A percentile compares a stretch with the other conserved stretches of the same genome.
Evolutionary conservation across 2,329 filamentous ascomycete species (phyloP).

Genomic region (Fusarium duplospermum): DNA sequence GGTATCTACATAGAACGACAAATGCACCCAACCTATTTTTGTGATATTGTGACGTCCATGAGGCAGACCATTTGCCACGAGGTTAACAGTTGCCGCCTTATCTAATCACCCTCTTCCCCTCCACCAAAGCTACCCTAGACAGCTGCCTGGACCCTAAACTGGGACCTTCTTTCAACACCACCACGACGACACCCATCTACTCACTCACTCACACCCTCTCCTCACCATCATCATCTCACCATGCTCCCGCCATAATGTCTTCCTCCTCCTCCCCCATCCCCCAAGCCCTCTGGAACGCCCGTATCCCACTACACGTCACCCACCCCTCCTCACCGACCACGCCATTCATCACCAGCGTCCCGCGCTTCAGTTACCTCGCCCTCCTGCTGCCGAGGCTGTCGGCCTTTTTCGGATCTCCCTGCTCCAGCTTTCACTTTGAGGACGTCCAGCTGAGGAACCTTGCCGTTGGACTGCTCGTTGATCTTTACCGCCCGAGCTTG

Average conservation of each 20-base stretch:
- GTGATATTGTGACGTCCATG: neutral
- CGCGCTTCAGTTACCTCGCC: constrained; percentile 70
- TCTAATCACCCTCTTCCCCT: constrained; percentile 2
- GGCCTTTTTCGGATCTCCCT: constrained; percentile 64
- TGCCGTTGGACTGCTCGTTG: constrained; percentile 64
- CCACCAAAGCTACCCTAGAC: constrained; percentile 11
- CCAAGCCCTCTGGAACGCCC: constrained; percentile 65
- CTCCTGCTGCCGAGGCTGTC: constrained; percentile 66
- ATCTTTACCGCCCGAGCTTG: constrained; percentile 66
- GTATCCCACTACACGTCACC: constrained; percentile 66
- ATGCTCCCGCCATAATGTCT: constrained; percentile 43
- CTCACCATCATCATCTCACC: constrained; percentile 9
- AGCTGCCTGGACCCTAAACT: neutral
- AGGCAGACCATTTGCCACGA: neutral
- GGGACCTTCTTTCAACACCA: neutral
- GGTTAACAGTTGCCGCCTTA: neutral
- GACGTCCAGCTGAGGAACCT: constrained; percentile 65
- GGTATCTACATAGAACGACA: neutral
- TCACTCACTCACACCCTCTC: neutral
- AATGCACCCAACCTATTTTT: neutral
- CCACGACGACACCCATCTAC: neutral
- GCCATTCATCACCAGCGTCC: constrained; percentile 65
- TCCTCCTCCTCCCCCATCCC: constrained; percentile 47
- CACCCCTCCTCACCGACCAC: constrained; percentile 59
- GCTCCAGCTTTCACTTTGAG: constrained; percentile 70